Evolutionary conservation across 257 asterid species (phyloP).

Genomic region (Paraleonurus japonicus): DNA sequence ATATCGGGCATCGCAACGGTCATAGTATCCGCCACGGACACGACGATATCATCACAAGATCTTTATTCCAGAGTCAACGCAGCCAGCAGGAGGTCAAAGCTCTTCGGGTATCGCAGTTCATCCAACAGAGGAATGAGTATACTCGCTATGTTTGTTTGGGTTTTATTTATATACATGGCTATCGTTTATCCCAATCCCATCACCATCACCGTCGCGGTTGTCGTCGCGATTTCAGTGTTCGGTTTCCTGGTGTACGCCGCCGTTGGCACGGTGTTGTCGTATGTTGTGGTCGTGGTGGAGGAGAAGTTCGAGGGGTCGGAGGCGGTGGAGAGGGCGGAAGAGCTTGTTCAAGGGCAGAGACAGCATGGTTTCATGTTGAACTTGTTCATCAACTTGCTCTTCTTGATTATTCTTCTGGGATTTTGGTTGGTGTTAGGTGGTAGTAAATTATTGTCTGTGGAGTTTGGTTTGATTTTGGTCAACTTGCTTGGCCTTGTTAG

Average conservation of each 20-base stretch:
- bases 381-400: slow-evolving; percentile 12
- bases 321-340: slow-evolving; percentile 43
- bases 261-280: slow-evolving; percentile 20
- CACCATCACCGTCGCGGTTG: neutral
- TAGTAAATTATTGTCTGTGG: neutral
- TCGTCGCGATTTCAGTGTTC: neutral
- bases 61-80: neutral
- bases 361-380: slow-evolving; percentile 37
- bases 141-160: too few relatives aligned
- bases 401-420: slow-evolving; percentile 7
- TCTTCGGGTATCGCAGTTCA: neutral
- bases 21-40: slow-evolving; percentile 21
- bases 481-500: slow-evolving; percentile 8
- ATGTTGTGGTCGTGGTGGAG: slow-evolving; percentile 40
- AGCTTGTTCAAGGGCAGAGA: slow-evolving; percentile 37
- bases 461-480: slow-evolving; percentile 11
- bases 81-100: neutral
- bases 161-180: too few relatives aligned
- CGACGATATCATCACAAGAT: slow-evolving; percentile 11
- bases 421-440: neutral
- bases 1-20: slow-evolving; percentile 30
- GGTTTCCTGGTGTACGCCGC: slow-evolving; percentile 26
- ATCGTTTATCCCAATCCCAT: slow-evolving; percentile 6
- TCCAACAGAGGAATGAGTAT: neutral
- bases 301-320: slow-evolving; percentile 36